Conservation (phyloP, 1,284 basidiomycete species). For the Marasmius tenuissimus region DNA sequence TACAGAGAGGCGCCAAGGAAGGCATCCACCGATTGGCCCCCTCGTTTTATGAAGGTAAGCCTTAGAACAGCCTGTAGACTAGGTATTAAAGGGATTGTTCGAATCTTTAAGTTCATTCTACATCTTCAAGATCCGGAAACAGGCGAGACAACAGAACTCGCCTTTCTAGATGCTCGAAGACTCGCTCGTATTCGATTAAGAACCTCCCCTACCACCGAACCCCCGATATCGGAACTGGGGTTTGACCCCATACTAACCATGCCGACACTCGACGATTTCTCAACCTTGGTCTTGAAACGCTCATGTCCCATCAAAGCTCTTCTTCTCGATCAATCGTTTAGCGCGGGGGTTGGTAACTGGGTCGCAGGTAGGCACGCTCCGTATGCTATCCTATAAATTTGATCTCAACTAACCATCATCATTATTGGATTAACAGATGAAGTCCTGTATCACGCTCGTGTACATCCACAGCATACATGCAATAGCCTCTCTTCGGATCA, state of each 20-base stretch:
- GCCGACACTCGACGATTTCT: conserved; percentile 63
- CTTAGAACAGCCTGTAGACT: neutral
- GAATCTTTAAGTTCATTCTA: conserved; percentile 55
- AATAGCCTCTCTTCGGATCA: conserved; percentile 56
- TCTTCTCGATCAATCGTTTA: conserved; percentile 80
- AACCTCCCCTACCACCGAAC: conserved; percentile 56
- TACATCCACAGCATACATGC: conserved; percentile 76
- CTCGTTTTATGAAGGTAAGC: conserved; percentile 68
- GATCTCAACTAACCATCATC: neutral
- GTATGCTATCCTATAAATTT: conserved; percentile 1
- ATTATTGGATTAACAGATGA: conserved; percentile 49
- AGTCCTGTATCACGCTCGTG: conserved; percentile 74
- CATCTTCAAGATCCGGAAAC: conserved; percentile 42
- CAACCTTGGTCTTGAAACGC: conserved; percentile 49
- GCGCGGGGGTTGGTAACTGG: conserved; percentile 85
- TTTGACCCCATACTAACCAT: conserved; percentile 81
- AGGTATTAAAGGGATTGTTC: neutral
- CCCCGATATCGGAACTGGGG: conserved; percentile 70
- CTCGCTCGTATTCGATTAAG: conserved; percentile 73
- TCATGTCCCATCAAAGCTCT: conserved; percentile 77
- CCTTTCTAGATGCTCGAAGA: conserved; percentile 70
- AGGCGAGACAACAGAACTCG: conserved; percentile 43
- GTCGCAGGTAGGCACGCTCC: conserved; percentile 58
- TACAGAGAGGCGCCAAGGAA: conserved; percentile 62
- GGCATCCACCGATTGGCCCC: conserved; percentile 68